Percentiles rank a stretch among this genome's conserved stretches.
Conservation (phyloP, 495 filamentous ascomycete species). For the Aspergillus baeticus region DNA sequence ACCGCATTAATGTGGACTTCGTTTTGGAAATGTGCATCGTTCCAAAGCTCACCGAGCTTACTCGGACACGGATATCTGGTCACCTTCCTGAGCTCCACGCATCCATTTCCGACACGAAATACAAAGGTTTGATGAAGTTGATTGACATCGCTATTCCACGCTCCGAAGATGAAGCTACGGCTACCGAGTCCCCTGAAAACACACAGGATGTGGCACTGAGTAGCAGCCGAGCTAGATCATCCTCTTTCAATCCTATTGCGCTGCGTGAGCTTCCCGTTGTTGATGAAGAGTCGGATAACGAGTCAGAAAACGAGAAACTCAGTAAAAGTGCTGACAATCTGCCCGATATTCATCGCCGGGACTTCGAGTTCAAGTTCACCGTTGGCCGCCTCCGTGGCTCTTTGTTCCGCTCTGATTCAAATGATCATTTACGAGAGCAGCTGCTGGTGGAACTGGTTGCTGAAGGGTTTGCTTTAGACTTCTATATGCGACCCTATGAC, state of each 20-base stretch:
- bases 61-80: slow-evolving; percentile 85
- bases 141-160: slow-evolving; percentile 94
- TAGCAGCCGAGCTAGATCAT: slow-evolving; percentile 47
- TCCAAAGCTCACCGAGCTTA: slow-evolving; percentile 90
- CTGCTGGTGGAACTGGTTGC: slow-evolving; percentile 89
- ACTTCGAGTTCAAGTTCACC: slow-evolving; percentile 93
- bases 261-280: slow-evolving; percentile 75
- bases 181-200: slow-evolving; percentile 16
- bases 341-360: slow-evolving; percentile 76
- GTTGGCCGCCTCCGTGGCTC: slow-evolving; percentile 92
- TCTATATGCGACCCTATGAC: slow-evolving; percentile 83
- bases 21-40: slow-evolving; percentile 88
- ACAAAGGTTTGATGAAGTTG: slow-evolving; percentile 92
- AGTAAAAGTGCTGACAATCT: slow-evolving; percentile 53
- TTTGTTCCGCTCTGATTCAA: slow-evolving; percentile 80
- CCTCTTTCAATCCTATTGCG: slow-evolving; percentile 62
- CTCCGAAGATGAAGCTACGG: slow-evolving; percentile 55
- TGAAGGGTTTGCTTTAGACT: slow-evolving; percentile 82
- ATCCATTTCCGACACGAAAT: slow-evolving; percentile 88
- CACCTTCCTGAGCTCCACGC: slow-evolving; percentile 91
- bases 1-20: slow-evolving; percentile 96
- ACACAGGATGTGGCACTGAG: slow-evolving; percentile 29
- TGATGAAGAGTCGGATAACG: slow-evolving; percentile 70
- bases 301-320: slow-evolving; percentile 59
- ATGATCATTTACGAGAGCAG: slow-evolving; percentile 72